Evolutionary conservation across 371 early-diverging fungal genomes (phyloP), one percentile per base, ranked within the genome.

Genomic region (Gilbertella persicaria): DNA sequence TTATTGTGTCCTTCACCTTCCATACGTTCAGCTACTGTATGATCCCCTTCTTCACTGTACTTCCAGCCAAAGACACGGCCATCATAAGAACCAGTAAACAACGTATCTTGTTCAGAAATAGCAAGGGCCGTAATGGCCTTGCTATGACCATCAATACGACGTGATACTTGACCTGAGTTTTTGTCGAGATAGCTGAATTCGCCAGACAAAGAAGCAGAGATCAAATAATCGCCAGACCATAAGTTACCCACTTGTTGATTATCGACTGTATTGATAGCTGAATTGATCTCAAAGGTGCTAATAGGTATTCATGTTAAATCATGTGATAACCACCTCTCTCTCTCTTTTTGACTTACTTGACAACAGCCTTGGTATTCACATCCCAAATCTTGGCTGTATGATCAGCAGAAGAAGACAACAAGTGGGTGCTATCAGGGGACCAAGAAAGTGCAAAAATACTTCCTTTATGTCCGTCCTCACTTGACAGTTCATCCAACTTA

Each of bases 231-330:
- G 23, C 84, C 88, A 39, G 81, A 82, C 97, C 97, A 97, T 63
- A 95, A 66, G 50, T 86, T 89, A 45, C 97, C 98, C n/a, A 98
- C 90, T 73, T 98, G 98, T 71, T 96, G 97, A 54, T 90, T 77
- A 17, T 84, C 86, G 21, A 84, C 45, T 9, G 62, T 28, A 5
- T 65, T 46, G 14, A 50, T 35, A 16, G 64, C 62, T 14, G 55
- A 57, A 16, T 74, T 50, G 35, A 80, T 60, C 21, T 79, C 67
- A 62, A 86, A 83, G 0, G 84, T 82, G 26, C 79, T 85, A 53
- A 33, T 23, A 16, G 7, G 9, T 13, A 17, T 23, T 5, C 10
- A 28, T 19, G 0, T 1, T 5, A 28, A 28, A 28, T 4, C 28
- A 28, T 28, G 9, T 5, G 28, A 28, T 28, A 9, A 28, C 28